These are phyloP conservation scores for Silene vulgaris DNA, from an alignment of 179 eudicot species.

Conservation along the genomic window DNA sequence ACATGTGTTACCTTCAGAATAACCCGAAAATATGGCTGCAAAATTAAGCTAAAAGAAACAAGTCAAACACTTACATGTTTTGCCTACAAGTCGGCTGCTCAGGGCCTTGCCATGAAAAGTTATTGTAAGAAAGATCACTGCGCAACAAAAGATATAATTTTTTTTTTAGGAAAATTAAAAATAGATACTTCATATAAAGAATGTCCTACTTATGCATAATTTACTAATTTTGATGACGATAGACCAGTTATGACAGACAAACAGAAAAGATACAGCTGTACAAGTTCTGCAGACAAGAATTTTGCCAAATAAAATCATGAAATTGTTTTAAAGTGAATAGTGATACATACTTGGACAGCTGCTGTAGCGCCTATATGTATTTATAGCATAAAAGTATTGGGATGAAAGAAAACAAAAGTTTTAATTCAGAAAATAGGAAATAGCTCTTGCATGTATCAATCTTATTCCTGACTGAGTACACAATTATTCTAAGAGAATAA, in stretches of 20 bases:
- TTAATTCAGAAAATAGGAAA: background rate
- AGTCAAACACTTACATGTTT: conserved; percentile 27
- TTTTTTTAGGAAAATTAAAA: background rate
- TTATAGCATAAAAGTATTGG: background rate
- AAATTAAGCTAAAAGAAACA: background rate
- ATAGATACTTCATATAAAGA: background rate
- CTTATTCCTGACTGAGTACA: background rate
- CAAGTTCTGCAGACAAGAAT: background rate
- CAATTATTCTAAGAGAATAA: background rate
- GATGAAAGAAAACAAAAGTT: background rate
- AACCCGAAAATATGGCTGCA: background rate
- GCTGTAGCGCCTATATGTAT: background rate
- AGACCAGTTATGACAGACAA: background rate
- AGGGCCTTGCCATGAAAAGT: conserved; percentile 57
- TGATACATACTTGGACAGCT: background rate
- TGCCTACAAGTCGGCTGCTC: conserved; percentile 25
- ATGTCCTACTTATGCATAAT: background rate
- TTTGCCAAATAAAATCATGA: background rate
- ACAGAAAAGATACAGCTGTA: background rate
- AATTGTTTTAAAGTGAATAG: background rate
- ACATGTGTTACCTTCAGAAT: conserved; percentile 15
- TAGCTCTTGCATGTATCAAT: too few relatives aligned
- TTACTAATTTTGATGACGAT: background rate
- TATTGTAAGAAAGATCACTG: conserved; percentile 80
- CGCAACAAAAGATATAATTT: conserved; percentile 20